Evolutionary conservation across 352 stramenopile genomes (phyloP), one percentile per base, ranked within the genome.

Genomic region (Phytopythium montanum): DNA sequence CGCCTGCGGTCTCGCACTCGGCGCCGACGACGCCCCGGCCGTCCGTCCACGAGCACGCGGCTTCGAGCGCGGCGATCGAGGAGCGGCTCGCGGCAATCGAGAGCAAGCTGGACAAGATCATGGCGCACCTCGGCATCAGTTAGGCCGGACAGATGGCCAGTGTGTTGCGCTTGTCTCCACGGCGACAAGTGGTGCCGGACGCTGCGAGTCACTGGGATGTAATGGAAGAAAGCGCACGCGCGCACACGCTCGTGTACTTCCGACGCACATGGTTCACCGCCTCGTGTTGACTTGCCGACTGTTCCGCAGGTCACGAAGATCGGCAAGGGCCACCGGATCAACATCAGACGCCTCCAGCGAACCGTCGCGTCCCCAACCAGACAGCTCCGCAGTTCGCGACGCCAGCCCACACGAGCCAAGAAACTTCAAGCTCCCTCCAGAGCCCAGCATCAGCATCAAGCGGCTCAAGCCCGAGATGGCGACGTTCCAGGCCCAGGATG

Each of bases 51-150:
- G 72, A 78, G 56, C 66, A 61, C 36, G 61, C 42, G 0, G 46
- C 28, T 13, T 62, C 60, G 33, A 64, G 59, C 19, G 52, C 42
- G 5, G 65, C 56, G 6, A 46, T 92, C 42, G 85, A 95, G 28
- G 65, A 81, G 19, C 75, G 87, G 19, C 73, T 96, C 36, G 69
- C 69, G 29, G 65, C 81, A 1, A 93, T 96, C 60, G 88, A 96
- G 58, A 72, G 64, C 60, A 96, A 96, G 49, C 77, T 96, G 36
- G 84, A 96, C 77, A 95, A 95, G 69, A 92, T 96, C 68, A 83
- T 96, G 75, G 75, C 77, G 28, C 83, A 95, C 53, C 67, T 96
- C 12, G 85, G 85, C 54, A 87, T 88, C 57, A 82, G 65, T 62
- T 90, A 64, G 71, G 14, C 38, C 7, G 38, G 34, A 39, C 34